Conservation (phyloP, 805 yeast genomes). For the Ogataea ramenticola region DNA sequence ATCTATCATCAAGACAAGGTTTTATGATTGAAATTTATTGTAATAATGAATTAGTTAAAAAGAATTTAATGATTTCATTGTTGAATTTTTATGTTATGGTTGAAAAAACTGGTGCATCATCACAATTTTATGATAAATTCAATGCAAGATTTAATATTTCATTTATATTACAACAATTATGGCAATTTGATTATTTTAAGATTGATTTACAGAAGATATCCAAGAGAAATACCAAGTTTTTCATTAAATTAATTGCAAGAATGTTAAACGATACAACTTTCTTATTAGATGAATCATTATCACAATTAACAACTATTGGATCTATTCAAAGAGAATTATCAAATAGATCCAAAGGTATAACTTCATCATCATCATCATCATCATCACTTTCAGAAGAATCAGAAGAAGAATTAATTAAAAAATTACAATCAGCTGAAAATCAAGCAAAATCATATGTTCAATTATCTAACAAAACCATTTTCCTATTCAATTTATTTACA, state of each 20-base stretch:
- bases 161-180: conserved; percentile 70
- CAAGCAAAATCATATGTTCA: conserved; percentile 80
- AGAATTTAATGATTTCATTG: conserved; percentile 71
- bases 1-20: conserved; percentile 64
- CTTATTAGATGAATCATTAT: conserved; percentile 82
- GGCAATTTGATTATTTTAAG: conserved; percentile 68
- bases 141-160: conserved; percentile 85
- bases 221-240: conserved; percentile 62
- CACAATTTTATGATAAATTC: conserved; percentile 95
- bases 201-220: conserved; percentile 65
- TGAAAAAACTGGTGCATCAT: conserved; percentile 91
- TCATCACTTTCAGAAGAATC: conserved; percentile 51
- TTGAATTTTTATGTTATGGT: conserved; percentile 90
- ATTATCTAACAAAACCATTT: conserved; percentile 75
- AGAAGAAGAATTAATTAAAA: conserved; percentile 52
- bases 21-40: conserved; percentile 62
- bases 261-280: conserved; percentile 93
- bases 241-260: conserved; percentile 87
- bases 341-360: not conserved
- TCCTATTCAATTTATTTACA: conserved; percentile 73
- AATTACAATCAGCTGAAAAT: conserved; percentile 57
- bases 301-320: conserved; percentile 73
- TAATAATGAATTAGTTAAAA: conserved; percentile 51
- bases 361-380: too few species aligned
- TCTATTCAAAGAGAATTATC: conserved; percentile 55